phyloP scores from a whole-genome alignment of 2,329 filamentous ascomycete species.

The Tolypocladium paradoxum region DNA sequence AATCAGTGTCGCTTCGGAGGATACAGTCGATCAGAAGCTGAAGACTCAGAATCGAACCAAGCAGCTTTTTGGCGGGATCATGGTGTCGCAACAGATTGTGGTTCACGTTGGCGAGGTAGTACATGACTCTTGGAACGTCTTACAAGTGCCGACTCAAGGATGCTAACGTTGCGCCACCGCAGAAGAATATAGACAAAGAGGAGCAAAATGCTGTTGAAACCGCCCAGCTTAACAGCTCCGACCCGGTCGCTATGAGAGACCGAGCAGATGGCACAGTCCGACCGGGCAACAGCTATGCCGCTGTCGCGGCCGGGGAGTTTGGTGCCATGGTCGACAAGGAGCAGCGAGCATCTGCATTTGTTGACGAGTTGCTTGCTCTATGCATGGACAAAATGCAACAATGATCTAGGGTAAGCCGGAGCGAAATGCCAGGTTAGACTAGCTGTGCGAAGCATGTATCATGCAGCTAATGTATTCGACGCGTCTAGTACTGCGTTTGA shows the following conservation, averaged over 20 bases:
- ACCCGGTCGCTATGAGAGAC: not conserved
- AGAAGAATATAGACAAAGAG: not conserved
- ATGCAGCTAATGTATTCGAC: too few relatives aligned
- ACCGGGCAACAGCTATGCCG: conserved; percentile 2
- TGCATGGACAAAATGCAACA: conserved; percentile 6
- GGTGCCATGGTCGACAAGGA: not conserved
- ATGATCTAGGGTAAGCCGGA: not conserved
- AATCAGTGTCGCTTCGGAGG: conserved; percentile 6
- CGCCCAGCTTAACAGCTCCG: too few relatives aligned
- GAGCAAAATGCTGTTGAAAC: not conserved
- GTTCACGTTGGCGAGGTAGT: conserved; percentile 30
- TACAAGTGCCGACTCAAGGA: not conserved
- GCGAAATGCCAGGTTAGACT: too few relatives aligned
- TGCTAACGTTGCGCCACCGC: not conserved
- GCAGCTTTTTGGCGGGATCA: conserved; percentile 41
- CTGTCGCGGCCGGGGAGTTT: conserved; percentile 5
- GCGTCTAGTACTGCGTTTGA: too few relatives aligned
- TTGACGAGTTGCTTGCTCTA: conserved; percentile 11
- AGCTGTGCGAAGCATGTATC: too few relatives aligned
- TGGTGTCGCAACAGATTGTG: conserved; percentile 51
- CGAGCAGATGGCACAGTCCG: not conserved
- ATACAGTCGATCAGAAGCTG: conserved; percentile 7
- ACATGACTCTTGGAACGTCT: not conserved
- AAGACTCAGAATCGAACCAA: conserved; percentile 9
- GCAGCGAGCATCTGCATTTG: conserved; percentile 6